Percentiles rank a stretch among this genome's conserved stretches.
Evolutionary conservation across 2,329 filamentous ascomycete genomes (phyloP).

Genomic region (Clonostachys byssicola): DNA sequence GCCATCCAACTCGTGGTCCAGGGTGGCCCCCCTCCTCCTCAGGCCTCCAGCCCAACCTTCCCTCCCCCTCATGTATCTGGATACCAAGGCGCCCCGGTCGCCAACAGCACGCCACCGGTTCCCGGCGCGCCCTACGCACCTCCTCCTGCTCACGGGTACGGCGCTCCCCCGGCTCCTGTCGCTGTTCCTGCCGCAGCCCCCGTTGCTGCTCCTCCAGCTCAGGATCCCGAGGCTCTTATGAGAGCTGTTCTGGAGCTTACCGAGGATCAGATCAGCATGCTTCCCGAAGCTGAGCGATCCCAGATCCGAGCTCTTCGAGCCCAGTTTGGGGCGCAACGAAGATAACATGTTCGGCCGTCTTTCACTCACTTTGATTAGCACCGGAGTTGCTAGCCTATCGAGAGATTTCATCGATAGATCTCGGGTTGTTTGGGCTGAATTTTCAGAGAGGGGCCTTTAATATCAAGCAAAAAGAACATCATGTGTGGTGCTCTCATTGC

Average conservation of each 20-base stretch:
- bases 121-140: constrained; percentile 39
- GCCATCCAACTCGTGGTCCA: constrained; percentile 81
- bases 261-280: constrained; percentile 72
- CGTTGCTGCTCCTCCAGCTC: constrained; percentile 25
- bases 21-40: constrained; percentile 35
- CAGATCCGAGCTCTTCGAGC: constrained; percentile 78
- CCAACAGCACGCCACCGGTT: constrained; percentile 44
- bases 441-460: not conserved
- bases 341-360: constrained; percentile 11
- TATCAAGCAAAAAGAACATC: not conserved
- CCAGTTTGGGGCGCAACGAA: constrained; percentile 43
- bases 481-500: not conserved
- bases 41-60: constrained; percentile 17
- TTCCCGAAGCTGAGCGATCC: constrained; percentile 69
- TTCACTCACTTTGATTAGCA: not conserved
- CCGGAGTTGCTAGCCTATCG: constrained; percentile 1
- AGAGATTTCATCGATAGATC: not conserved
- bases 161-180: constrained; percentile 15
- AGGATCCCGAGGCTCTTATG: constrained; percentile 69
- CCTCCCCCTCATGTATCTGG: constrained; percentile 21
- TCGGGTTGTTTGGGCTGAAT: not conserved
- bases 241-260: constrained; percentile 78
- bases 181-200: constrained; percentile 28
- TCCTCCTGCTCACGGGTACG: constrained; percentile 32
- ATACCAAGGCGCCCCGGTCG: constrained; percentile 24